These are phyloP conservation scores for Intubia oerlemansii DNA, from an alignment of 2,329 filamentous ascomycete species.

Conservation along the genomic window DNA sequence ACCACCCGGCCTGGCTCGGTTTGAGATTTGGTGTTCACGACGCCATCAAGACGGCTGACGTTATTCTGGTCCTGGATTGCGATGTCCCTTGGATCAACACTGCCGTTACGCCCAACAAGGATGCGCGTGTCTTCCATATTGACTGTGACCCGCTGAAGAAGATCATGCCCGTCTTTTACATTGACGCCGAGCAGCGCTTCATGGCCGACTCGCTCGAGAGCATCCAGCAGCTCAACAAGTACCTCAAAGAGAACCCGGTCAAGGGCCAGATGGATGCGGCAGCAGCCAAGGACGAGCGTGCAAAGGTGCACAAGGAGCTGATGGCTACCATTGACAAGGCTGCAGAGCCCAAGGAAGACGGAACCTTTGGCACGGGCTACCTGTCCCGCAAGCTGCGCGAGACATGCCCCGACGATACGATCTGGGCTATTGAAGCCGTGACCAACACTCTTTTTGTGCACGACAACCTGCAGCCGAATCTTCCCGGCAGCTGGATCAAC, in stretches of 20 bases:
- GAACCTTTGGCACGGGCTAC: conserved; percentile 33
- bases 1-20: conserved; percentile 47
- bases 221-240: conserved; percentile 45
- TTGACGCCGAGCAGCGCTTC: conserved; percentile 42
- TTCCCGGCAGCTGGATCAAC: conserved; percentile 29
- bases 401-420: conserved; percentile 28
- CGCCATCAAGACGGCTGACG: conserved; percentile 53
- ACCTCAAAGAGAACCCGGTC: conserved; percentile 28
- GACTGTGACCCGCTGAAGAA: conserved; percentile 47
- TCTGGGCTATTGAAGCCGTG: conserved; percentile 56
- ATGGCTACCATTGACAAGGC: conserved; percentile 36
- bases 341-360: conserved; percentile 36
- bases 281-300: conserved; percentile 32
- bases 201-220: conserved; percentile 42
- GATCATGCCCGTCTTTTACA: conserved; percentile 54
- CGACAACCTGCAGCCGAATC: conserved; percentile 42
- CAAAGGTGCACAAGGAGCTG: conserved; percentile 33
- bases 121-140: conserved; percentile 38
- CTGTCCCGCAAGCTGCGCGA: conserved; percentile 16
- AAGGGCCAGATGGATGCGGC: conserved; percentile 16
- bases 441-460: conserved; percentile 45
- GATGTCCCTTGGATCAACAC: conserved; percentile 92
- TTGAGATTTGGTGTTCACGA: conserved; percentile 56
- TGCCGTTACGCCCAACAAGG: conserved; percentile 31
- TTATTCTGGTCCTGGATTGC: conserved; percentile 70